phyloP scores from a whole-genome alignment of 371 early-diverging fungal species.

The Nematocida ironsii region DNA sequence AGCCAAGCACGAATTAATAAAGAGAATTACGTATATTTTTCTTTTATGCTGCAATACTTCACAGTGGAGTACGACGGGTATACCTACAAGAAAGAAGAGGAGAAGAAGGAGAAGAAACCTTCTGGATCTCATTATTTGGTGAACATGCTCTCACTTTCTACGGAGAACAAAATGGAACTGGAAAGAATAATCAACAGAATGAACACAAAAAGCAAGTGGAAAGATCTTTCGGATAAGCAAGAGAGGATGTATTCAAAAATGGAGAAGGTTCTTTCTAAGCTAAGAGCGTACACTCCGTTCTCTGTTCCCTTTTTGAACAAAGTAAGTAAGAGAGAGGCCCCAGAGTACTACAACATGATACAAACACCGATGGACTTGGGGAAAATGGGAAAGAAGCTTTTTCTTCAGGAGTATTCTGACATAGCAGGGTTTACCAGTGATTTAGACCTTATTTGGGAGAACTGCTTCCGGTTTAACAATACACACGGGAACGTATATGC shows the following conservation, averaged over 20 bases:
- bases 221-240: conserved; percentile 54
- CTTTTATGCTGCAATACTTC: conserved; percentile 56
- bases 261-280: conserved; percentile 61
- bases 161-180: conserved; percentile 5
- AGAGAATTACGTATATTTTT: conserved; percentile 23
- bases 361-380: conserved; percentile 85
- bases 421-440: conserved; percentile 79
- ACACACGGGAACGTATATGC: conserved; percentile 55
- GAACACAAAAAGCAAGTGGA: conserved; percentile 53
- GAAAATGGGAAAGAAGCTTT: conserved; percentile 76
- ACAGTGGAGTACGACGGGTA: conserved; percentile 58
- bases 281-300: conserved; percentile 65
- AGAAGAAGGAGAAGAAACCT: conserved; percentile 22
- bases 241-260: conserved; percentile 57
- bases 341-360: conserved; percentile 85
- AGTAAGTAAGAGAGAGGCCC: conserved; percentile 85
- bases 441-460: conserved; percentile 65
- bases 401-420: conserved; percentile 73
- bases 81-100: conserved; percentile 55
- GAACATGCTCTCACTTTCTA: background rate
- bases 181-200: conserved; percentile 24
- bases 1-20: conserved; percentile 15
- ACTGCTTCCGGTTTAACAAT: conserved; percentile 68
- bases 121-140: conserved; percentile 36
- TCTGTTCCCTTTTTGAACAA: conserved; percentile 80